Evolutionary conservation across 208 protist genomes (phyloP).

Genomic region (Leishmania amazonensis): DNA sequence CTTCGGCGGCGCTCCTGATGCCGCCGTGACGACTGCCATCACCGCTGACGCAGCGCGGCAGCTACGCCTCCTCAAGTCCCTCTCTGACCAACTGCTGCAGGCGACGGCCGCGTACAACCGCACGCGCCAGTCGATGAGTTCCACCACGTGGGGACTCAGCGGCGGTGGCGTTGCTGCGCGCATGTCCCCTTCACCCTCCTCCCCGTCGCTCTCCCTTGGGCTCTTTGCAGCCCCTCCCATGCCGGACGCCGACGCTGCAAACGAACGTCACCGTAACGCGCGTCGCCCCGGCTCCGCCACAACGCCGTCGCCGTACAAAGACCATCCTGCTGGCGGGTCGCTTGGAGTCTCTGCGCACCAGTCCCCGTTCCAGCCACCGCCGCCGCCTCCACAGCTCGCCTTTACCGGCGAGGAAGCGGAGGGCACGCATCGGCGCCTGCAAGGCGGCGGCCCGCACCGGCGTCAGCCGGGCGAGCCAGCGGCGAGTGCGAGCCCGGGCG

Average conservation of each 20-base stretch:
- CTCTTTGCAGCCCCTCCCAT: not conserved
- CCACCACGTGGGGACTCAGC: not conserved
- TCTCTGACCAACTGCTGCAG: conserved; percentile 26
- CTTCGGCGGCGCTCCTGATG: not conserved
- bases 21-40: conserved; percentile 7
- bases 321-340: not conserved
- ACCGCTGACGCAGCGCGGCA: conserved; percentile 28
- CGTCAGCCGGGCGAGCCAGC: conserved; percentile 17
- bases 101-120: conserved; percentile 31
- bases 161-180: not conserved
- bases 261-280: not conserved
- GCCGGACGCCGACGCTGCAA: not conserved
- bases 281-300: not conserved
- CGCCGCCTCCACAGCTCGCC: not conserved
- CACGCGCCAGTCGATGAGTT: conserved; percentile 12
- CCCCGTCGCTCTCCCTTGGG: conserved; percentile 15
- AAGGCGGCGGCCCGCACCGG: not conserved
- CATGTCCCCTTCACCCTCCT: conserved; percentile 10
- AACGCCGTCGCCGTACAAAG: not conserved
- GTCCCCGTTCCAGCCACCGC: conserved; percentile 4
- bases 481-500: not conserved
- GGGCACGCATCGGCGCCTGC: not conserved
- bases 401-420: not conserved
- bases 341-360: not conserved
- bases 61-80: conserved; percentile 22